phyloP scores from a whole-genome alignment of 2,329 filamentous ascomycete genomes.

The Clonostachys rhizophaga region DNA sequence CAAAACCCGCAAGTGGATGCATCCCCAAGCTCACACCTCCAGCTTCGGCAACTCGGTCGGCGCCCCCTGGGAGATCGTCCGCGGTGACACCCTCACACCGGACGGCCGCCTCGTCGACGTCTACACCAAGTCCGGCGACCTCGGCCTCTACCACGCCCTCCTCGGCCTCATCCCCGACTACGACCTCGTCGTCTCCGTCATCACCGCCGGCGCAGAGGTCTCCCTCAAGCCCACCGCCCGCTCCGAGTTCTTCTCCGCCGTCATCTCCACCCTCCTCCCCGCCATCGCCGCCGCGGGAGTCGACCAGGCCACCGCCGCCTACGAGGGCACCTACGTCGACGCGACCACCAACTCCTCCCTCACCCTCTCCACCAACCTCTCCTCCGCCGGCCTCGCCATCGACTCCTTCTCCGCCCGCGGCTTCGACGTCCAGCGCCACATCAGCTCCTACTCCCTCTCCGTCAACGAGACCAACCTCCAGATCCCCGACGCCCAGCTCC shows the following conservation, averaged over 20 bases:
- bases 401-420: slow-evolving; percentile 30
- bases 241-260: slow-evolving; percentile 13
- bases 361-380: slow-evolving; percentile 24
- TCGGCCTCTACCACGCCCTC: slow-evolving; percentile 31
- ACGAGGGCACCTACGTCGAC: slow-evolving; percentile 31
- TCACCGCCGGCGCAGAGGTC: slow-evolving; percentile 25
- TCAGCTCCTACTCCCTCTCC: slow-evolving; percentile 15
- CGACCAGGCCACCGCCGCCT: slow-evolving; percentile 19
- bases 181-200: slow-evolving; percentile 31
- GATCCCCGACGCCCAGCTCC: not conserved
- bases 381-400: slow-evolving; percentile 30
- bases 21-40: slow-evolving; percentile 28
- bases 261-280: slow-evolving; percentile 27
- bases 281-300: slow-evolving; percentile 35
- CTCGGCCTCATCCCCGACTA: slow-evolving; percentile 40
- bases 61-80: slow-evolving; percentile 39
- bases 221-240: slow-evolving; percentile 8
- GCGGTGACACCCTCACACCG: slow-evolving; percentile 20
- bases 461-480: slow-evolving; percentile 4
- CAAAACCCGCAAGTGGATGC: slow-evolving; percentile 36
- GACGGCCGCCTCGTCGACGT: slow-evolving; percentile 36
- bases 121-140: slow-evolving; percentile 39
- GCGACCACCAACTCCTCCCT: slow-evolving; percentile 30
- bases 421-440: slow-evolving; percentile 29
- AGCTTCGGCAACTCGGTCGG: slow-evolving; percentile 28